These are phyloP conservation scores for Lepiota brunneoincarnata DNA, from an alignment of 768 basidiomycete genomes.

Conservation along the genomic window DNA sequence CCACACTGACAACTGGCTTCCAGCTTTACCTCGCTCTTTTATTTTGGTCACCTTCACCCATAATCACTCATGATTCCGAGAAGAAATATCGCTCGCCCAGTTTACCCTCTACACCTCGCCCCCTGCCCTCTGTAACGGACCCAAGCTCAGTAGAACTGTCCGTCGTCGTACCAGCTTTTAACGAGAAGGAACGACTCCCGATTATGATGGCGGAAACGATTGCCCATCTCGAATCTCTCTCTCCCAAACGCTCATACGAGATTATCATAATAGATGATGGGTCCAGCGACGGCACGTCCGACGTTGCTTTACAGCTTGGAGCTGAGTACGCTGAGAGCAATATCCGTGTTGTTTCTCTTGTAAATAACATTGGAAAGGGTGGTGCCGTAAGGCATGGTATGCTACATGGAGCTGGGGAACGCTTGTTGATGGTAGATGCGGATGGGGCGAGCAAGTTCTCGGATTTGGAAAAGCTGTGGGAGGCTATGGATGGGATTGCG, in stretches of 20 bases:
- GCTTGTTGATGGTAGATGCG: constrained; percentile 90
- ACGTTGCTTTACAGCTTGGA: constrained; percentile 63
- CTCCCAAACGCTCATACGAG: constrained; percentile 60
- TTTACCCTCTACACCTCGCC: constrained; percentile 52
- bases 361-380: constrained; percentile 86
- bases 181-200: constrained; percentile 82
- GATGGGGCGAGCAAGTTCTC: constrained; percentile 90
- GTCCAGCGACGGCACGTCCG: constrained; percentile 71
- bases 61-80: constrained; percentile 64
- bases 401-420: constrained; percentile 71
- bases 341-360: constrained; percentile 76
- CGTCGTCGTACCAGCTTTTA: constrained; percentile 89
- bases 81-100: constrained; percentile 59
- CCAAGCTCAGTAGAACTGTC: constrained; percentile 65
- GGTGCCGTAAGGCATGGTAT: constrained; percentile 93
- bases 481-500: constrained; percentile 62
- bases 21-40: constrained; percentile 72
- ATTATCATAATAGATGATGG: constrained; percentile 92
- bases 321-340: constrained; percentile 50
- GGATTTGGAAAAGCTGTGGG: constrained; percentile 80
- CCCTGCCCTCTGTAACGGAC: constrained; percentile 55
- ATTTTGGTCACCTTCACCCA: constrained; percentile 70
- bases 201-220: constrained; percentile 80
- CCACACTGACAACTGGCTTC: constrained; percentile 16
- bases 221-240: constrained; percentile 45